These are phyloP conservation scores for Bacterosira constricta DNA, from an alignment of 108 stramenopile species.

Conservation along the genomic window DNA sequence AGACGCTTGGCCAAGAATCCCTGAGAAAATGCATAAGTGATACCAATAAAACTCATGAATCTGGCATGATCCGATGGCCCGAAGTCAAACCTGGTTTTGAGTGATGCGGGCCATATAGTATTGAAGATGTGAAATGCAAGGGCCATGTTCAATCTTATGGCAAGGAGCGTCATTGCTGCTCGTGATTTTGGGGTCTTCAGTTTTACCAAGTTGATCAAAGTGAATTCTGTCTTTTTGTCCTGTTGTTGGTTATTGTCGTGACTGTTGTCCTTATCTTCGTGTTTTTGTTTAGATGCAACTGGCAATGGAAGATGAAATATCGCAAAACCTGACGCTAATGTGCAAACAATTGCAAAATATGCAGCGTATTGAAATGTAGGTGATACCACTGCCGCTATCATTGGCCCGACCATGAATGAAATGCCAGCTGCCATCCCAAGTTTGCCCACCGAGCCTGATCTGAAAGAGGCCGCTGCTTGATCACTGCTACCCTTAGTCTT, in stretches of 20 bases:
- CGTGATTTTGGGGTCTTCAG: constrained; percentile 55
- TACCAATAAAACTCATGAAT: constrained; percentile 83
- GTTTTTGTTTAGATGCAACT: constrained; percentile 9
- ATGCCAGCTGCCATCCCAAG: constrained; percentile 86
- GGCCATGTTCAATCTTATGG: constrained; percentile 65
- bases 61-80: constrained; percentile 75
- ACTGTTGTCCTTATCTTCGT: not conserved
- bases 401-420: constrained; percentile 83
- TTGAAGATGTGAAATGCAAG: constrained; percentile 86
- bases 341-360: constrained; percentile 47
- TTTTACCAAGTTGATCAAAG: constrained; percentile 20
- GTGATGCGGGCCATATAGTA: constrained; percentile 79
- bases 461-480: not conserved
- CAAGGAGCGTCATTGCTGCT: constrained; percentile 66
- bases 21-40: constrained; percentile 82
- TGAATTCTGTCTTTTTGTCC: constrained; percentile 26
- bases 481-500: not conserved
- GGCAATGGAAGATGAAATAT: constrained; percentile 51
- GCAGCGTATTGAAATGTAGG: constrained; percentile 61
- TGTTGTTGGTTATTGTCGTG: not conserved
- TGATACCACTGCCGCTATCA: constrained; percentile 44
- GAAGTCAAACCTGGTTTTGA: constrained; percentile 77
- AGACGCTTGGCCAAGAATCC: constrained; percentile 75
- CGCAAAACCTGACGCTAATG: constrained; percentile 45
- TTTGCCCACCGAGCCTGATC: constrained; percentile 71